Conservation (phyloP, 2,329 filamentous ascomycete species). For the Aspergillus aculeatus region DNA sequence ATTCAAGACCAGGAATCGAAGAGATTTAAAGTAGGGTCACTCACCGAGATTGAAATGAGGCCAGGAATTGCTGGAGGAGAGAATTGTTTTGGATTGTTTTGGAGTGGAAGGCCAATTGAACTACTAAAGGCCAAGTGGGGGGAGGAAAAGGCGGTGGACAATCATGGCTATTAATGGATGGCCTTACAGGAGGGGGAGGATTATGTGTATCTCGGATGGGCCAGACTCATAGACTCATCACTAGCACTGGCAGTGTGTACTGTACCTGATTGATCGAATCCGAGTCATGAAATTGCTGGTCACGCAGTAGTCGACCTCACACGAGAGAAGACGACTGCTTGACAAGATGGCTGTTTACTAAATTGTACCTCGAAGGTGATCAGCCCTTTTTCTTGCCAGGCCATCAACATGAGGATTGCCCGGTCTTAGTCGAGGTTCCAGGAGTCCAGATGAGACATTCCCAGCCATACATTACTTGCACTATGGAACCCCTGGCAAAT, state of each 20-base stretch:
- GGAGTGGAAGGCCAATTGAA: conserved; percentile 7
- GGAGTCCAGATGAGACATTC: neutral
- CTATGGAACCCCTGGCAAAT: too few relatives aligned
- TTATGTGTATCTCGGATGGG: neutral
- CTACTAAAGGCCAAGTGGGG: conserved; percentile 10
- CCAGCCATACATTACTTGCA: too few relatives aligned
- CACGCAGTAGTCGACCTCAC: too few relatives aligned
- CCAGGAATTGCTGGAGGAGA: neutral
- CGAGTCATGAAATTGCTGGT: too few relatives aligned
- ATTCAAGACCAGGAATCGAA: too few relatives aligned
- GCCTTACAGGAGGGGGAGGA: neutral
- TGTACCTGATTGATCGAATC: too few relatives aligned
- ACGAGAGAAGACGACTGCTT: too few relatives aligned
- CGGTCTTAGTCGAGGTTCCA: neutral
- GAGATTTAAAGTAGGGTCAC: neutral
- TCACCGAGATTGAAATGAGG: neutral
- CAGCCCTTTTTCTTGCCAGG: neutral
- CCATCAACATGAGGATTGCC: neutral
- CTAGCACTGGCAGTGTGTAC: too few relatives aligned
- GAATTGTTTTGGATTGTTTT: conserved; percentile 8
- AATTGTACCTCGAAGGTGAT: too few relatives aligned
- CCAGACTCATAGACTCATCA: neutral
- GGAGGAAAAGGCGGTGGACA: conserved; percentile 5
- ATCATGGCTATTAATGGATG: neutral
- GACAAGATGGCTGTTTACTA: too few relatives aligned